Percentiles rank a stretch among this genome's conserved stretches.
Evolutionary conservation across 2,329 filamentous ascomycete genomes (phyloP).

Genomic region (Lachnellula occidentalis): DNA sequence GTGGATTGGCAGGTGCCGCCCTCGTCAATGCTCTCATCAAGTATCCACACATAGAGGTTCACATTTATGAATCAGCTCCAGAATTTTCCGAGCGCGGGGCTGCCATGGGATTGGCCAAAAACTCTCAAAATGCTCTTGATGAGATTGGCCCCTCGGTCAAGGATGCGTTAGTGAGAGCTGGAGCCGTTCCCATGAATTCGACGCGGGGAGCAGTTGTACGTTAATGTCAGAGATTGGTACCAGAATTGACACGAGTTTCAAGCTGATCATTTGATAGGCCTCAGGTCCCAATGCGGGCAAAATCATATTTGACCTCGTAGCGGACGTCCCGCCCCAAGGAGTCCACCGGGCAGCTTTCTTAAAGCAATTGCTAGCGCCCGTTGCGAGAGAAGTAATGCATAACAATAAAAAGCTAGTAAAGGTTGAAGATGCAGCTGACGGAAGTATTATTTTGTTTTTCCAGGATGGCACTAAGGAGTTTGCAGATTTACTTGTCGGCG

Average conservation of each 20-base stretch:
- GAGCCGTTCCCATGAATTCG: not conserved
- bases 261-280: not conserved
- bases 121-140: not conserved
- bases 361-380: not conserved
- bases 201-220: not conserved
- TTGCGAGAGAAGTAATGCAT: not conserved
- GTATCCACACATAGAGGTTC: not conserved
- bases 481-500: not conserved
- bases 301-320: not conserved
- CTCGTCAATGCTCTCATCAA: not conserved
- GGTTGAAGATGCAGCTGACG: not conserved
- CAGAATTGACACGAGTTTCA: not conserved
- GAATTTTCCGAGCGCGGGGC: constrained; percentile 1
- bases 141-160: not conserved
- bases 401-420: not conserved
- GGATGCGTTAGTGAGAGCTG: not conserved
- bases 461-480: not conserved
- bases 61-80: constrained; percentile 3
- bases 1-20: constrained; percentile 1
- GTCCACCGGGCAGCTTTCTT: not conserved
- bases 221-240: not conserved
- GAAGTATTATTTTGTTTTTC: not conserved
- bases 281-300: not conserved
- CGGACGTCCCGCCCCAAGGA: no score
- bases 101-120: not conserved